Percentiles rank a stretch among this genome's conserved stretches.
phyloP scores from a whole-genome alignment of 2,329 filamentous ascomycete species.

The Sporothrix brunneoviolacea region DNA sequence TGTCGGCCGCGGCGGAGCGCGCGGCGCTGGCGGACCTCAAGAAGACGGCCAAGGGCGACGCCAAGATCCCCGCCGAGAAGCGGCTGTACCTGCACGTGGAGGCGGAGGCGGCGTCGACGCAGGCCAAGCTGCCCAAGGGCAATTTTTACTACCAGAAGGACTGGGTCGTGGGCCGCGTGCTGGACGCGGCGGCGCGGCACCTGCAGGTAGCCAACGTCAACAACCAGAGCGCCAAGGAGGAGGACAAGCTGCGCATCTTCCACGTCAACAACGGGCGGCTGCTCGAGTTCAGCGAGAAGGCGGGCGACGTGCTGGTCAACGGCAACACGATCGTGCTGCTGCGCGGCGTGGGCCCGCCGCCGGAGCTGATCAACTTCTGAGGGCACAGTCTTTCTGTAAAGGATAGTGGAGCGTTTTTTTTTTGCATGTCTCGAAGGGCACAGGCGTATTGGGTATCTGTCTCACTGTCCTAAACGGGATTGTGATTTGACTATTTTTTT shows the following conservation, averaged over 20 bases:
- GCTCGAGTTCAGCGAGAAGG: constrained; percentile 80
- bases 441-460: no score
- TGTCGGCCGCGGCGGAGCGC: constrained; percentile 54
- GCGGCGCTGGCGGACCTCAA: constrained; percentile 73
- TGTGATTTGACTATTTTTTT: no score
- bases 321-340: constrained; percentile 89
- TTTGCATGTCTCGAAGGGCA: neutral
- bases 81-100: constrained; percentile 88
- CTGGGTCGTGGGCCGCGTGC: constrained; percentile 80
- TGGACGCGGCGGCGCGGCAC: constrained; percentile 70
- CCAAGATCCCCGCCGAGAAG: constrained; percentile 72
- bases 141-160: constrained; percentile 75
- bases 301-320: constrained; percentile 64
- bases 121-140: constrained; percentile 73
- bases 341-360: constrained; percentile 74
- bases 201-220: constrained; percentile 80
- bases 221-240: constrained; percentile 68
- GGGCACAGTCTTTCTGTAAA: neutral
- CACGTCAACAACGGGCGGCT: constrained; percentile 86
- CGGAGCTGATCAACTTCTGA: constrained; percentile 59
- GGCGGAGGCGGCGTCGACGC: constrained; percentile 79
- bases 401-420: neutral
- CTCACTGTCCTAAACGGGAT: no score
- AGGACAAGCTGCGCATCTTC: constrained; percentile 77
- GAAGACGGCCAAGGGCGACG: constrained; percentile 82